Evolutionary conservation across 2,329 filamentous ascomycete species (phyloP).

Genomic region (Sporothrix schenckii): DNA sequence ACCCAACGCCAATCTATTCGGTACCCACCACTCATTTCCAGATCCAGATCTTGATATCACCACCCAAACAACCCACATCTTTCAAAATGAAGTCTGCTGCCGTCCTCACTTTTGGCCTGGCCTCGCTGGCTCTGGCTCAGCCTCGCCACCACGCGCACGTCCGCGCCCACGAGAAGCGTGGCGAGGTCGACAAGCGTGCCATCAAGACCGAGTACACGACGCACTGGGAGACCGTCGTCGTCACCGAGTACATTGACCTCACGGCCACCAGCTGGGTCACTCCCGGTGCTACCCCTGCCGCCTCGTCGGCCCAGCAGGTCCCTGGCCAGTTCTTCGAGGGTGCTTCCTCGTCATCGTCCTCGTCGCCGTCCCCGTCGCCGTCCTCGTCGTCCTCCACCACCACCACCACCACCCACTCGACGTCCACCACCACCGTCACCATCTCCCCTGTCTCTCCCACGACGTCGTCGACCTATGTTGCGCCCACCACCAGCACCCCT

Average conservation of each 20-base stretch:
- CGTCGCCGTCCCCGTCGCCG: no score
- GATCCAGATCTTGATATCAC: neutral
- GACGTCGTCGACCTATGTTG: slow-evolving; percentile 1
- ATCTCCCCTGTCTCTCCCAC: neutral
- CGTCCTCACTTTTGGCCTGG: slow-evolving; percentile 46
- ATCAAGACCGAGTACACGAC: slow-evolving; percentile 52
- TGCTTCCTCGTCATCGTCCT: slow-evolving; percentile 32
- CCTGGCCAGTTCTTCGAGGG: slow-evolving; percentile 45
- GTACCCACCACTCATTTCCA: slow-evolving; percentile 26
- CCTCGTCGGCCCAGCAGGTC: slow-evolving; percentile 33
- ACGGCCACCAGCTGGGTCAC: slow-evolving; percentile 53
- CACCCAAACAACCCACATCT: neutral
- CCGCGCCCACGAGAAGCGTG: slow-evolving; percentile 47
- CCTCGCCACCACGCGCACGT: slow-evolving; percentile 49
- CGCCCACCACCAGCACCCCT: slow-evolving; percentile 22
- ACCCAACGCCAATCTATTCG: slow-evolving; percentile 30
- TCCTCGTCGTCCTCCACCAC: neutral
- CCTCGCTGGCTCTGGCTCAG: slow-evolving; percentile 54
- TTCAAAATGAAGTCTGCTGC: slow-evolving; percentile 51
- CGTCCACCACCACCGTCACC: slow-evolving; percentile 8
- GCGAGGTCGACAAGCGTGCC: slow-evolving; percentile 47
- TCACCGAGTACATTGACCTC: slow-evolving; percentile 54
- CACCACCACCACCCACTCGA: slow-evolving; percentile 5
- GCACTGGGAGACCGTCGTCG: slow-evolving; percentile 56
- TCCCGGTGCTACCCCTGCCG: slow-evolving; percentile 39